Conservation (phyloP, 305 asterid genomes). For the Petunia hybrid region DNA sequence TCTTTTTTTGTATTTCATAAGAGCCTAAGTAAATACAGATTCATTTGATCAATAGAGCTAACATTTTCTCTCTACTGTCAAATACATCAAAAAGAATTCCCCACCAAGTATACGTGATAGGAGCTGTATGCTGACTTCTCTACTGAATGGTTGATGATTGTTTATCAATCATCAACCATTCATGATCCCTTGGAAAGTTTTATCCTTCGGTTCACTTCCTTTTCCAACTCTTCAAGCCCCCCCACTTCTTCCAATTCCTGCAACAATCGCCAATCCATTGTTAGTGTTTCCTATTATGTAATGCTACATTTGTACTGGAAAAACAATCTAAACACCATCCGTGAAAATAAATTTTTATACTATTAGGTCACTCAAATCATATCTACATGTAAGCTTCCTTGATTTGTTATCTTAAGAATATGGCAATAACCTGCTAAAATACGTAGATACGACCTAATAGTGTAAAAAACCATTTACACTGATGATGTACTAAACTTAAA, state of each 20-base stretch:
- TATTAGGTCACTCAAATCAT: too few relatives aligned
- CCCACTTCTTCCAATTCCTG: constrained; percentile 89
- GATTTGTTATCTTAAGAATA: too few relatives aligned
- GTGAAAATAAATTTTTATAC: too few relatives aligned
- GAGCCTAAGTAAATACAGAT: constrained; percentile 21
- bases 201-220: constrained; percentile 68
- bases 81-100: background rate
- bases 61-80: background rate
- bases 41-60: constrained; percentile 26
- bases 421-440: too few relatives aligned
- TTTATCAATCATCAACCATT: constrained; percentile 34
- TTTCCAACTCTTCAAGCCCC: constrained; percentile 76
- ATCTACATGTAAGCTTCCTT: too few relatives aligned
- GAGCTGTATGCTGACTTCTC: background rate
- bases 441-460: too few relatives aligned
- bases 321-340: background rate
- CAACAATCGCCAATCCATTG: constrained; percentile 27
- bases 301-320: background rate
- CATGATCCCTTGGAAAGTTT: constrained; percentile 50
- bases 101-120: background rate
- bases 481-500: too few relatives aligned
- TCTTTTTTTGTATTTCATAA: background rate
- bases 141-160: too few relatives aligned
- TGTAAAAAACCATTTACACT: too few relatives aligned
- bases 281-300: background rate